phyloP scores from a whole-genome alignment of 495 filamentous ascomycete species.

The Aspergillus ellipticus region DNA sequence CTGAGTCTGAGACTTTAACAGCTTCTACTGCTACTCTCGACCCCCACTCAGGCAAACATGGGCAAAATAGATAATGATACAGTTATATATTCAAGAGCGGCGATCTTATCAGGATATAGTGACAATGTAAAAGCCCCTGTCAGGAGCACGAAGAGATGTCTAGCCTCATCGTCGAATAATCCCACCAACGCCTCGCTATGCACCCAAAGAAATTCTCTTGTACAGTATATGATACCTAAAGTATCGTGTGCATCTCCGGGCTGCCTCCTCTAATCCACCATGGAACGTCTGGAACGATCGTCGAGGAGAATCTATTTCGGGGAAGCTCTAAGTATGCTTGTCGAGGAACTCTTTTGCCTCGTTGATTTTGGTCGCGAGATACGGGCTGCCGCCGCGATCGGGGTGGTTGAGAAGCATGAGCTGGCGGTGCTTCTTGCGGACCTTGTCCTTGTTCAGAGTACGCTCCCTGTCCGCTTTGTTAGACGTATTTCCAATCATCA shows the following conservation, averaged over 20 bases:
- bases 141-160: conserved; percentile 21
- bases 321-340: conserved; percentile 48
- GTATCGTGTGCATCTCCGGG: neutral
- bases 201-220: conserved; percentile 29
- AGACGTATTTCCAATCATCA: conserved; percentile 5
- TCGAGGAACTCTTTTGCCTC: conserved; percentile 96
- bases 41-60: neutral
- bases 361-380: conserved; percentile 95
- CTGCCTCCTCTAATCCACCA: neutral
- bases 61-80: conserved; percentile 16
- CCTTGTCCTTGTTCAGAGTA: conserved; percentile 79
- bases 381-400: conserved; percentile 94
- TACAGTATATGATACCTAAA: conserved; percentile 12
- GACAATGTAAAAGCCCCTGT: conserved; percentile 19
- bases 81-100: conserved; percentile 36
- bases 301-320: neutral
- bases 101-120: conserved; percentile 41
- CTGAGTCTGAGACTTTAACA: no score
- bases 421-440: conserved; percentile 93
- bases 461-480: conserved; percentile 61
- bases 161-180: conserved; percentile 28
- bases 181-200: conserved; percentile 47
- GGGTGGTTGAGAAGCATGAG: conserved; percentile 98
- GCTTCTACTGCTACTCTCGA: no score
- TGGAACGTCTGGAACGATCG: neutral